phyloP scores from a whole-genome alignment of 176 grass and related monocot genomes.

The Eragrostis nindensis region DNA sequence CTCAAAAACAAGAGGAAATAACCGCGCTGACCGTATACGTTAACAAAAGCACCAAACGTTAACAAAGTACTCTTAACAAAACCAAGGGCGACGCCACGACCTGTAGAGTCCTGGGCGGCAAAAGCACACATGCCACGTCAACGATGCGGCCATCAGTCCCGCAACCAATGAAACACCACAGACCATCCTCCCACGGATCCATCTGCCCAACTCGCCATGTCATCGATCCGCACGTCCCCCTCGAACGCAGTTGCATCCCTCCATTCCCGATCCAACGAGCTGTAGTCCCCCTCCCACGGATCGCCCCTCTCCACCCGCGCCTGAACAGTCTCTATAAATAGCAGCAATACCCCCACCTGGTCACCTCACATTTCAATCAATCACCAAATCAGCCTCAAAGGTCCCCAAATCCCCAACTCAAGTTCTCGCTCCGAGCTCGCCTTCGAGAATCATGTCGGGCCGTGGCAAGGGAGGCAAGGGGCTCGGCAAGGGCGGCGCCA shows the following conservation, averaged over 20 bases:
- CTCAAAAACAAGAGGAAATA: too few species aligned
- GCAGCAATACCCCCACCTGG: rapidly evolving
- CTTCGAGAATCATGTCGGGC: slow-evolving; percentile 31
- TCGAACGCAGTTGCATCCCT: not conserved
- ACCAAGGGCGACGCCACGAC: too few species aligned
- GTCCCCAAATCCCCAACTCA: not conserved
- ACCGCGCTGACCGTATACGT: too few species aligned
- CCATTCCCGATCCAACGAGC: slow-evolving; percentile 22
- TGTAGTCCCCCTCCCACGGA: not conserved
- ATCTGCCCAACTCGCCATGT: not conserved
- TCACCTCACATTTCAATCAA: not conserved
- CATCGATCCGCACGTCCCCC: not conserved
- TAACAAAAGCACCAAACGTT: too few species aligned
- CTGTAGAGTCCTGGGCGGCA: too few species aligned
- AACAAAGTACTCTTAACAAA: too few species aligned
- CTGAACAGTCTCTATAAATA: slow-evolving; percentile 37
- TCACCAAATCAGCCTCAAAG: not conserved
- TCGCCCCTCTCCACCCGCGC: not conserved
- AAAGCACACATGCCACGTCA: not conserved
- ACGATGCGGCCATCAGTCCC: not conserved
- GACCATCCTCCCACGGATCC: not conserved
- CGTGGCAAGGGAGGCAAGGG: slow-evolving; percentile 75
- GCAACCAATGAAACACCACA: not conserved
- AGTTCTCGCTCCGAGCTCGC: not conserved
- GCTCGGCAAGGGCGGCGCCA: slow-evolving; percentile 65